Conservation (phyloP, 2,329 filamentous ascomycete genomes). For the Cercospora sojina region DNA sequence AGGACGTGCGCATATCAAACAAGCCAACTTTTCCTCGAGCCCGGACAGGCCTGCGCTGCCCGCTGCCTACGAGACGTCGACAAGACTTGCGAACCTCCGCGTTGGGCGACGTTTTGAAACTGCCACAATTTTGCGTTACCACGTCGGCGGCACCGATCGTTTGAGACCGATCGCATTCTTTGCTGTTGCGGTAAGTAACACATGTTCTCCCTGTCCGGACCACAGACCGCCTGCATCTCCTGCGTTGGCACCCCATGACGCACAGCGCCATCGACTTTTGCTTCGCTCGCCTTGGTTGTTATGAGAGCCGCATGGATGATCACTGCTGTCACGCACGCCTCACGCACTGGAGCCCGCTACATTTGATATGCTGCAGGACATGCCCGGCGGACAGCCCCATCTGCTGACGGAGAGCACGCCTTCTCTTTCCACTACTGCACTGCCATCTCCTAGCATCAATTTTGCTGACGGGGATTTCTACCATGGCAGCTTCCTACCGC, state of each 20-base stretch:
- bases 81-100: neutral
- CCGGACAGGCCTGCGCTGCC: neutral
- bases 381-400: slow-evolving; percentile 12
- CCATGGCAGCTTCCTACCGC: slow-evolving; percentile 29
- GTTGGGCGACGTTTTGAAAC: slow-evolving; percentile 17
- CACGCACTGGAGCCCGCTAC: slow-evolving; percentile 2
- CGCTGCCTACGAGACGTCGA: neutral
- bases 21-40: slow-evolving; percentile 12
- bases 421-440: slow-evolving; percentile 12
- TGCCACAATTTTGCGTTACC: slow-evolving; percentile 15
- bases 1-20: slow-evolving; percentile 19
- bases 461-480: slow-evolving; percentile 21
- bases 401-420: slow-evolving; percentile 9
- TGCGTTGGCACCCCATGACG: slow-evolving; percentile 27
- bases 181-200: slow-evolving; percentile 27
- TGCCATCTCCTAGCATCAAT: neutral
- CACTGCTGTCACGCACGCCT: slow-evolving; percentile 22
- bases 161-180: slow-evolving; percentile 25
- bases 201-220: slow-evolving; percentile 29
- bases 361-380: slow-evolving; percentile 19
- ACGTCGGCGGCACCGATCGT: slow-evolving; percentile 8
- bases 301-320: slow-evolving; percentile 23
- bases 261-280: slow-evolving; percentile 18
- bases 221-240: slow-evolving; percentile 21
- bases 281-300: slow-evolving; percentile 23